phyloP scores from a whole-genome alignment of 208 protist genomes.

The Perkinsela sp. region DNA sequence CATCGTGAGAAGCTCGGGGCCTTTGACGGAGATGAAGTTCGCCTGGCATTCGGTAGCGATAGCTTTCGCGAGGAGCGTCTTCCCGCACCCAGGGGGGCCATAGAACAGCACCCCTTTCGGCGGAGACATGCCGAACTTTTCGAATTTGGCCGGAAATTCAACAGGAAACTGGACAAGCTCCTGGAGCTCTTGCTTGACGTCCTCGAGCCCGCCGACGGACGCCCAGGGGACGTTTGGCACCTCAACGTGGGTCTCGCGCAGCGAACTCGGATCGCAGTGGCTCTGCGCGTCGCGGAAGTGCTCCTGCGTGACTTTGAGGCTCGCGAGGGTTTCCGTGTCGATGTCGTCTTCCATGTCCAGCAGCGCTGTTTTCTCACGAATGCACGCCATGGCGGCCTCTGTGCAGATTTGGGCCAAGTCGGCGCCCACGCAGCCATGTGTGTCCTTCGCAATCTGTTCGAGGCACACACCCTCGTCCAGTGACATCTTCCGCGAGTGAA shows the following conservation, averaged over 20 bases:
- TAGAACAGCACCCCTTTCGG: slow-evolving; percentile 92
- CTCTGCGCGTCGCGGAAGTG: slow-evolving; percentile 91
- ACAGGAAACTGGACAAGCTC: slow-evolving; percentile 99
- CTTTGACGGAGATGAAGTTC: slow-evolving; percentile 99
- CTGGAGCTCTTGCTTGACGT: slow-evolving; percentile 92
- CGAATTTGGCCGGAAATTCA: slow-evolving; percentile 96
- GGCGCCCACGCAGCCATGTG: slow-evolving; percentile 95
- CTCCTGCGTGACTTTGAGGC: slow-evolving; percentile 89
- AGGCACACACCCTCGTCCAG: slow-evolving; percentile 89
- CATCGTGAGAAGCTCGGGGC: slow-evolving; percentile 99
- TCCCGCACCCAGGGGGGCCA: slow-evolving; percentile 94
- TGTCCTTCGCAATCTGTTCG: slow-evolving; percentile 79
- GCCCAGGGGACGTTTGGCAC: slow-evolving; percentile 95
- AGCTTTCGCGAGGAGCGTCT: slow-evolving; percentile 88
- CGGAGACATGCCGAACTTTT: slow-evolving; percentile 95
- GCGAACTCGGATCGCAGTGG: slow-evolving; percentile 88
- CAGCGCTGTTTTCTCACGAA: slow-evolving; percentile 98
- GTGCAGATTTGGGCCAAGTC: slow-evolving; percentile 96
- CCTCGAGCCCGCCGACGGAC: slow-evolving; percentile 94
- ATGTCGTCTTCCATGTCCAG: slow-evolving; percentile 99
- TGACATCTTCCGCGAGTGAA: slow-evolving; percentile 99
- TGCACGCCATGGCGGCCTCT: slow-evolving; percentile 97
- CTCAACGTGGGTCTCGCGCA: slow-evolving; percentile 95
- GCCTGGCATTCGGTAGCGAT: slow-evolving; percentile 95
- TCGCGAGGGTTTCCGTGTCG: slow-evolving; percentile 87